Conservation (phyloP, 2,329 filamentous ascomycete genomes). For the Colletotrichum lini region DNA sequence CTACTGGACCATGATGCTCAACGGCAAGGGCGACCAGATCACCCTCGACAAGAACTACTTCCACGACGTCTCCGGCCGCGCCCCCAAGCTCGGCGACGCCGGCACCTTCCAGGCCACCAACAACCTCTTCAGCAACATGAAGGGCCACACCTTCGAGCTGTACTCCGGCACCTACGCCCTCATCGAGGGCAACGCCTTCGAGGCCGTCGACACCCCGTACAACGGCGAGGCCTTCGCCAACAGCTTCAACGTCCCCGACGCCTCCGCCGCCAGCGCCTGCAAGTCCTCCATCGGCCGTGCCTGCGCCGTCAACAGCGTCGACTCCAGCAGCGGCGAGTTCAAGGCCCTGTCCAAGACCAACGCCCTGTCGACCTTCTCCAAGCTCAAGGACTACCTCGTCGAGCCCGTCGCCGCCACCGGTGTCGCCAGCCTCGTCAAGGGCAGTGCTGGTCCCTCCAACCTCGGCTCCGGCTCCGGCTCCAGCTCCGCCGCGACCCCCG, state of each 20-base stretch:
- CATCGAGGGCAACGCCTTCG: conserved; percentile 49
- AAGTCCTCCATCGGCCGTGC: conserved; percentile 26
- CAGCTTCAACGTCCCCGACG: conserved; percentile 45
- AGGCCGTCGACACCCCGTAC: conserved; percentile 50
- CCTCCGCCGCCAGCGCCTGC: conserved; percentile 41
- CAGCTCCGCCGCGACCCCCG: conserved; percentile 8
- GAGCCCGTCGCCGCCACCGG: conserved; percentile 46
- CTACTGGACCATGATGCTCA: conserved; percentile 53
- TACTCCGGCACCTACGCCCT: conserved; percentile 52
- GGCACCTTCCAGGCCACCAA: conserved; percentile 48
- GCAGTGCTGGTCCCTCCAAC: conserved; percentile 47
- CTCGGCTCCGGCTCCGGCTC: conserved; percentile 38
- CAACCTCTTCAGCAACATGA: conserved; percentile 49
- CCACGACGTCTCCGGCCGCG: conserved; percentile 48
- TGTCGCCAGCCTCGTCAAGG: conserved; percentile 46
- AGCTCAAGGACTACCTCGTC: conserved; percentile 45
- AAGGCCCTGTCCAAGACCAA: conserved; percentile 43
- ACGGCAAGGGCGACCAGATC: conserved; percentile 50
- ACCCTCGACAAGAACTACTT: conserved; percentile 54
- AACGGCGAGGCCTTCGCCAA: conserved; percentile 48
- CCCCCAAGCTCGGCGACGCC: conserved; percentile 50
- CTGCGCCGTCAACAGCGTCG: conserved; percentile 35
- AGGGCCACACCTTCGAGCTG: conserved; percentile 66
- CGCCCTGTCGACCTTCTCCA: conserved; percentile 41
- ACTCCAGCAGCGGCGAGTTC: conserved; percentile 44